Conservation (phyloP, 192 early-diverging fungal genomes). For the Geranomyces variabilis region DNA sequence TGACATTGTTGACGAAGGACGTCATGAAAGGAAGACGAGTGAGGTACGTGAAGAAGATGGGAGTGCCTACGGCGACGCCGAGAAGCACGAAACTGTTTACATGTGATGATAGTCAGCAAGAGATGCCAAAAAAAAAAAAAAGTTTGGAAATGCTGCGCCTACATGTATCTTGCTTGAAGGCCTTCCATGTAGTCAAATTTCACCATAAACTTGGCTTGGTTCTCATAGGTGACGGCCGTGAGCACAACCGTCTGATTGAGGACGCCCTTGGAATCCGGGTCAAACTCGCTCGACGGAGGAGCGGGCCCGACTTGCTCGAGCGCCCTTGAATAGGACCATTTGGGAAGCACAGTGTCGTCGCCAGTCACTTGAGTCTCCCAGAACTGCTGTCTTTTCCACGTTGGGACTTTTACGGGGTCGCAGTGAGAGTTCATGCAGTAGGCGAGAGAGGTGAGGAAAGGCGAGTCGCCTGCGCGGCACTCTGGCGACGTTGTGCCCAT, state of each 20-base stretch:
- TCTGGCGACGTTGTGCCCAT: background rate
- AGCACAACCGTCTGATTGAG: background rate
- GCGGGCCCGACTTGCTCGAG: background rate
- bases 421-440: constrained; percentile 7
- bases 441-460: constrained; percentile 1
- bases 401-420: no score
- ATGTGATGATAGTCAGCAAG: constrained; percentile 2
- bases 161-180: constrained; percentile 10
- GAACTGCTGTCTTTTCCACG: no score
- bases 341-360: background rate
- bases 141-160: background rate
- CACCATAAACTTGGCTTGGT: constrained; percentile 1
- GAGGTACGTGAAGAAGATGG: no score
- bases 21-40: no score
- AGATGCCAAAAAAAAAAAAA: constrained; percentile 13
- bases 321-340: constrained; percentile 7
- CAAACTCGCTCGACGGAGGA: background rate
- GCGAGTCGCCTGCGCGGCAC: background rate
- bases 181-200: constrained; percentile 7
- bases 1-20: no score
- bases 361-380: no score
- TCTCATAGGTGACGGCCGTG: background rate
- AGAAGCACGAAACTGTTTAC: no score
- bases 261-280: background rate
- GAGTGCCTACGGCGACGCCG: no score